Percentiles rank a stretch among this genome's conserved stretches.
phyloP scores from a whole-genome alignment of 1,284 basidiomycete species.

The Xanthoconium separans region DNA sequence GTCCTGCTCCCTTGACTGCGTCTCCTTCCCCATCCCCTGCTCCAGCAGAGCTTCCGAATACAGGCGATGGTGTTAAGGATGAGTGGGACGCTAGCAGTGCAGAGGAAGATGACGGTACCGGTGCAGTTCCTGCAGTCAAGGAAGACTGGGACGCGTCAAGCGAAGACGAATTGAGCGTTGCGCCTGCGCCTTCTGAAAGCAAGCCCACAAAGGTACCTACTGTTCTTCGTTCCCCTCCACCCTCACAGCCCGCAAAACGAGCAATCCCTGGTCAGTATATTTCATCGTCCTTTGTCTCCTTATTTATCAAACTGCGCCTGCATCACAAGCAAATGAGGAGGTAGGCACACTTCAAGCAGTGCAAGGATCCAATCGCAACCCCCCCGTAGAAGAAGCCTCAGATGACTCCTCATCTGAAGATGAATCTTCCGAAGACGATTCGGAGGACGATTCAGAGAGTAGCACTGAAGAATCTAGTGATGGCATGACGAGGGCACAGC shows the following conservation, averaged over 20 bases:
- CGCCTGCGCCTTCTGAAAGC: constrained; percentile 15
- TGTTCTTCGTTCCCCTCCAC: constrained; percentile 17
- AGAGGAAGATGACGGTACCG: constrained; percentile 32
- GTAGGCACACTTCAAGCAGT: constrained; percentile 1
- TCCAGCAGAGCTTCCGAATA: constrained; percentile 17
- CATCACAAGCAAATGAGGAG: constrained; percentile 4
- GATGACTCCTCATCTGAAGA: constrained; percentile 47
- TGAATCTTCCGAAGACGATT: constrained; percentile 38
- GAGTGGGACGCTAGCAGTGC: constrained; percentile 78
- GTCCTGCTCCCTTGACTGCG: constrained; percentile 41
- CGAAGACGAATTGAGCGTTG: constrained; percentile 51
- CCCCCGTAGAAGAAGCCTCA: constrained; percentile 37
- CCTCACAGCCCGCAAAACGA: constrained; percentile 1
- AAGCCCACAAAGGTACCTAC: constrained; percentile 29
- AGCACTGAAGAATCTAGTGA: constrained; percentile 52
- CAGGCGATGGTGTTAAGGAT: constrained; percentile 56
- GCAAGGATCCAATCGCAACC: constrained; percentile 8
- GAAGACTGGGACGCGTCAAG: constrained; percentile 88
- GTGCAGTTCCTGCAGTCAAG: constrained; percentile 50
- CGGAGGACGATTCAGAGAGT: constrained; percentile 49
- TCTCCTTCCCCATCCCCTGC: constrained; percentile 26
- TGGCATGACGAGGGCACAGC: constrained; percentile 62
- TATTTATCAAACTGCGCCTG: constrained; percentile 3
- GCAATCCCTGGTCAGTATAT: constrained; percentile 11
- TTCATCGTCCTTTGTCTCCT: background rate